Percentiles rank a stretch among this genome's conserved stretches.
phyloP scores from a whole-genome alignment of 2,329 filamentous ascomycete species.

The Pestalotiopsis sp. region DNA sequence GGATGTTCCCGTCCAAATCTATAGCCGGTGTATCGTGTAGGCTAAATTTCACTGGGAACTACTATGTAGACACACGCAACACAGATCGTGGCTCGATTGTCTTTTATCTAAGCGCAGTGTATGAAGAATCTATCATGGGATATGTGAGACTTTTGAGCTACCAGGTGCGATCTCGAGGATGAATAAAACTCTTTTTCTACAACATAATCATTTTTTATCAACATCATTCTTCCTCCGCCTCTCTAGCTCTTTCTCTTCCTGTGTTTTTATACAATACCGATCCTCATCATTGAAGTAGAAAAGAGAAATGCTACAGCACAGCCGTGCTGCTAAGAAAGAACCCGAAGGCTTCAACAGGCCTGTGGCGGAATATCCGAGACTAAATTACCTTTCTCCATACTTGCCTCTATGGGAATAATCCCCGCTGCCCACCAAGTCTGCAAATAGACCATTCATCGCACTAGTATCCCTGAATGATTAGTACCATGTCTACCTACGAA shows the following conservation, averaged over 20 bases:
- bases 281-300: neutral
- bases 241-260: neutral
- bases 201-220: neutral
- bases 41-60: neutral
- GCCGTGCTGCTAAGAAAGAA: neutral
- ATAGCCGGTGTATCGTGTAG: neutral
- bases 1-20: neutral
- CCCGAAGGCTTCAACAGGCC: neutral
- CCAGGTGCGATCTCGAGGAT: neutral
- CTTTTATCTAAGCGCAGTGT: neutral
- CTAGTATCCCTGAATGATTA: neutral
- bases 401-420: neutral
- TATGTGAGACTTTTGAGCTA: neutral
- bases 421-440: neutral
- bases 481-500: neutral
- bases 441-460: neutral
- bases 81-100: neutral
- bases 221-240: neutral
- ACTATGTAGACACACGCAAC: neutral
- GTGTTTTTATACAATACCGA: neutral
- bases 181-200: neutral
- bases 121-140: neutral
- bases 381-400: neutral
- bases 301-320: neutral
- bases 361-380: neutral